Conservation (phyloP, 2,329 filamentous ascomycete species). For the Tolypocladium pustulatum region DNA sequence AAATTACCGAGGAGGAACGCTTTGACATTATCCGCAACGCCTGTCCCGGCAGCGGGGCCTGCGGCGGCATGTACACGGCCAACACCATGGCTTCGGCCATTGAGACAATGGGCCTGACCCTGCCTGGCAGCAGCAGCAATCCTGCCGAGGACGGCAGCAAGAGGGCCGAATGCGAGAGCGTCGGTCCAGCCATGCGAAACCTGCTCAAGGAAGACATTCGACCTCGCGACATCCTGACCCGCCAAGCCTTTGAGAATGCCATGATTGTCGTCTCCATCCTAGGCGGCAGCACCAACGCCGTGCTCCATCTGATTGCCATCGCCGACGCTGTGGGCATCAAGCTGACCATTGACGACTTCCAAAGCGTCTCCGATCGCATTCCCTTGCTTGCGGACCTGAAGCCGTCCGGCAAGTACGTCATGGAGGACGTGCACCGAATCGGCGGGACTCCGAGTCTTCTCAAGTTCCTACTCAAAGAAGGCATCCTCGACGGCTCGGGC, state of each 20-base stretch:
- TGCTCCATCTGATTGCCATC: constrained; percentile 76
- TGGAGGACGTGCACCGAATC: constrained; percentile 75
- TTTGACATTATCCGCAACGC: constrained; percentile 93
- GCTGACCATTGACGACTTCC: constrained; percentile 79
- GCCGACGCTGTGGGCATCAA: constrained; percentile 73
- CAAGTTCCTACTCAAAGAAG: constrained; percentile 77
- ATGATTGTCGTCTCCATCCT: constrained; percentile 78
- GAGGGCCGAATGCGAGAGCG: constrained; percentile 58
- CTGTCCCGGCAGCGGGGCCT: constrained; percentile 57
- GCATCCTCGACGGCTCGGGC: constrained; percentile 68
- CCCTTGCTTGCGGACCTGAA: constrained; percentile 77
- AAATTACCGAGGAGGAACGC: constrained; percentile 83
- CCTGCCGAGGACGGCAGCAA: constrained; percentile 67
- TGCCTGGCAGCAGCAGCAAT: constrained; percentile 74
- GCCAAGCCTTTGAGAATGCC: constrained; percentile 73
- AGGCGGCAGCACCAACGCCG: constrained; percentile 77
- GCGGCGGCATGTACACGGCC: constrained; percentile 84
- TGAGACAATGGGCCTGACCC: constrained; percentile 79
- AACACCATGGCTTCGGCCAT: constrained; percentile 91
- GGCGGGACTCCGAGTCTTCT: constrained; percentile 81
- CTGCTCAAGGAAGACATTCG: constrained; percentile 67
- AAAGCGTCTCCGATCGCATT: constrained; percentile 66
- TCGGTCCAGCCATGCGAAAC: constrained; percentile 65
- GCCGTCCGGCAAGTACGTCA: constrained; percentile 79
- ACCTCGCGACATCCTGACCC: constrained; percentile 68